These are phyloP conservation scores for Cunninghamia lanceolata DNA, from an alignment of 75 land plant genomes.

Conservation along the genomic window DNA sequence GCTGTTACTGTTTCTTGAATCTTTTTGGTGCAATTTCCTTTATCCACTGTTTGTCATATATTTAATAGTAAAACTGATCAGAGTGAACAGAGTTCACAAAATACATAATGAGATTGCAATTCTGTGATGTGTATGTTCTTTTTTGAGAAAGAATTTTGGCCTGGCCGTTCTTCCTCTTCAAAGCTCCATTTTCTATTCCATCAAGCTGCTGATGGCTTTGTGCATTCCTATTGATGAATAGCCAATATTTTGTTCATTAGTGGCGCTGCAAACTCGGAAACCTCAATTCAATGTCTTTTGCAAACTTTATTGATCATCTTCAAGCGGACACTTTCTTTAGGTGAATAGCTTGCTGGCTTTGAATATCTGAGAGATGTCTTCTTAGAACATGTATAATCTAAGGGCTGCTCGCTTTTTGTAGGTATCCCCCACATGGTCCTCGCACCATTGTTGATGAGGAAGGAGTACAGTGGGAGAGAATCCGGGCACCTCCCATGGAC, in stretches of 20 bases:
- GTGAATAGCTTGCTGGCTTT: not conserved
- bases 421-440: slow-evolving; percentile 58
- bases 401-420: slow-evolving; percentile 5
- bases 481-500: slow-evolving; percentile 45
- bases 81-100: not conserved
- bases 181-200: not conserved
- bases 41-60: not conserved
- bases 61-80: not conserved
- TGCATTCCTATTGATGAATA: not conserved
- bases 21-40: not conserved
- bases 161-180: not conserved
- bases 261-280: not conserved
- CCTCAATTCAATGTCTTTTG: not conserved
- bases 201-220: not conserved
- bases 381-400: slow-evolving; percentile 1
- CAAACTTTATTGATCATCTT: not conserved
- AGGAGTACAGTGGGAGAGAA: slow-evolving; percentile 42
- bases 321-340: not conserved
- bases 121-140: not conserved
- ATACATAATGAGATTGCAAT: not conserved
- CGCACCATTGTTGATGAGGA: slow-evolving; percentile 40
- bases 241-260: not conserved
- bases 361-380: not conserved
- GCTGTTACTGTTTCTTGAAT: not conserved
- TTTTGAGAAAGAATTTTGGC: not conserved